A percentile compares a stretch with the other conserved stretches of the same genome.
phyloP scores from a whole-genome alignment of 176 grass and related monocot genomes.

The Avena insularis region DNA sequence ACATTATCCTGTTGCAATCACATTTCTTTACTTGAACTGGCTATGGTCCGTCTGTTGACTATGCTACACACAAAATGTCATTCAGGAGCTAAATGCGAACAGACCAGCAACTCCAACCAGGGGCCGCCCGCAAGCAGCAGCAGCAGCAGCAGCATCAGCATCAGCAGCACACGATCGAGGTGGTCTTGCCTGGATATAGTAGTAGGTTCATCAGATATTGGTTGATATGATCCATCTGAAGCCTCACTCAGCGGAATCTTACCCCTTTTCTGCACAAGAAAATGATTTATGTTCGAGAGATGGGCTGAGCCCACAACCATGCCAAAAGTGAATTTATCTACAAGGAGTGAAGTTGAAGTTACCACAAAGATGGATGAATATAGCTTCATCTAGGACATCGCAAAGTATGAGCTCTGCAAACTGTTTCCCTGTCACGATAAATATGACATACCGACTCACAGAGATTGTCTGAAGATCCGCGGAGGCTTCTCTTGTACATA shows the following conservation, averaged over 20 bases:
- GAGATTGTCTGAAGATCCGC: slow-evolving; percentile 38
- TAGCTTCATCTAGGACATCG: slow-evolving; percentile 29
- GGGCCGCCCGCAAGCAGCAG: slow-evolving; percentile 80
- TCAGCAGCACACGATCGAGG: slow-evolving; percentile 72
- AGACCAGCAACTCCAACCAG: slow-evolving; percentile 96
- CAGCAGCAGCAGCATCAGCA: neutral
- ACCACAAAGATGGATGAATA: slow-evolving; percentile 28
- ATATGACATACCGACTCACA: slow-evolving; percentile 17
- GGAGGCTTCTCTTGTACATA: slow-evolving; percentile 64
- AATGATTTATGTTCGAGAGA: slow-evolving; percentile 42
- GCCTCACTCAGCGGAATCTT: slow-evolving; percentile 42
- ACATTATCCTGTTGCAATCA: slow-evolving; percentile 11
- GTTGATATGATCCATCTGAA: slow-evolving; percentile 52
- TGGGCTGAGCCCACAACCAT: slow-evolving; percentile 14
- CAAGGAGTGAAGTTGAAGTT: slow-evolving; percentile 24
- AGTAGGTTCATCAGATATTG: slow-evolving; percentile 50
- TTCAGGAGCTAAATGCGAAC: slow-evolving; percentile 97
- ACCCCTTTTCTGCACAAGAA: slow-evolving; percentile 22
- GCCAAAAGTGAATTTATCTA: slow-evolving; percentile 37
- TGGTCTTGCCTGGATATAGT: slow-evolving; percentile 98
- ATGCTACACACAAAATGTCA: slow-evolving; percentile 1
- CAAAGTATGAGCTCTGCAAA: slow-evolving; percentile 5
- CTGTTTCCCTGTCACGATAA: slow-evolving; percentile 2
- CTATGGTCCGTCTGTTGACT: slow-evolving; percentile 7
- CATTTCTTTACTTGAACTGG: slow-evolving; percentile 20